Evolutionary conservation across 805 yeast genomes (phyloP).

Genomic region (Naumovozyma dairenensis): DNA sequence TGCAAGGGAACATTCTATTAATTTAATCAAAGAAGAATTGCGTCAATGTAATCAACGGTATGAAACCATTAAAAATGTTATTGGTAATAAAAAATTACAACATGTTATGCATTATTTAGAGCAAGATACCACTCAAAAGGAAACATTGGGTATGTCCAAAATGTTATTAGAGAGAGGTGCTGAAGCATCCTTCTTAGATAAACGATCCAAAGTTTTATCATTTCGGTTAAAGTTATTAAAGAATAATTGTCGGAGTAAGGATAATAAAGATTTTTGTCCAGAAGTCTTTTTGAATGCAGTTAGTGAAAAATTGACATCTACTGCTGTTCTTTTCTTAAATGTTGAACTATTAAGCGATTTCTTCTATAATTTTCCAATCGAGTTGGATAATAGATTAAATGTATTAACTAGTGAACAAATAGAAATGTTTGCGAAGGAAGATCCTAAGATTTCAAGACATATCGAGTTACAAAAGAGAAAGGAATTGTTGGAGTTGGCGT

Average conservation of each 20-base stretch:
- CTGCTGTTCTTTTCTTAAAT: slow-evolving; percentile 85
- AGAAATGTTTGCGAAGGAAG: slow-evolving; percentile 87
- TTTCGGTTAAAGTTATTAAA: slow-evolving; percentile 71
- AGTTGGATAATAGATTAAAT: slow-evolving; percentile 64
- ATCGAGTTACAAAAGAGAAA: slow-evolving; percentile 90
- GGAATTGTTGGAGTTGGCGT: slow-evolving; percentile 74
- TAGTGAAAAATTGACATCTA: slow-evolving; percentile 81
- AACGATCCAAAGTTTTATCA: slow-evolving; percentile 57
- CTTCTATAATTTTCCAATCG: slow-evolving; percentile 92
- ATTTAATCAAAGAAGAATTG: slow-evolving; percentile 71
- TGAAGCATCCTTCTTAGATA: slow-evolving; percentile 70
- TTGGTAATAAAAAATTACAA: slow-evolving; percentile 76
- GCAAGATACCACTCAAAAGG: slow-evolving; percentile 35
- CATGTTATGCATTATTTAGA: slow-evolving; percentile 72
- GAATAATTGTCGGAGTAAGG: slow-evolving; percentile 65
- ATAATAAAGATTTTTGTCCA: slow-evolving; percentile 84
- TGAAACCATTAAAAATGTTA: slow-evolving; percentile 47
- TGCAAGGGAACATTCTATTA: slow-evolving; percentile 69
- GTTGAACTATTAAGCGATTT: slow-evolving; percentile 92
- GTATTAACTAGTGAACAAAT: slow-evolving; percentile 64
- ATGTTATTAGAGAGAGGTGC: slow-evolving; percentile 67
- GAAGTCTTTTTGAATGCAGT: slow-evolving; percentile 90
- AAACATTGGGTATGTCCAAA: slow-evolving; percentile 77
- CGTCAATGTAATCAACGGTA: slow-evolving; percentile 66
- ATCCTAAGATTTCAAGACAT: slow-evolving; percentile 81